phyloP scores from a whole-genome alignment of 2,329 filamentous ascomycete genomes.

The Diaporthe helianthi region DNA sequence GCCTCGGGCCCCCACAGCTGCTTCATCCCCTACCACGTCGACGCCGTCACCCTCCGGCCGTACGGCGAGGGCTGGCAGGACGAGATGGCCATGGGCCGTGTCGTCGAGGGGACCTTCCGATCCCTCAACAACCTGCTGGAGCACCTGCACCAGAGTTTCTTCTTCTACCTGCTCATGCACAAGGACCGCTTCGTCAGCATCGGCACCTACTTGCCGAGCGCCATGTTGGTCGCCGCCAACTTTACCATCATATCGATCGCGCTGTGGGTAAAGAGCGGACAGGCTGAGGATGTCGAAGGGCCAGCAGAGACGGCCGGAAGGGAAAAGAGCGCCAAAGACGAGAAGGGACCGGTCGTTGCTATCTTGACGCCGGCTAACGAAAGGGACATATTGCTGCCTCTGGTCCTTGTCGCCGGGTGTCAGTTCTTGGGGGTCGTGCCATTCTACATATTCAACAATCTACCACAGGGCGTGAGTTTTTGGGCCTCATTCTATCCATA shows the following conservation, averaged over 20 bases:
- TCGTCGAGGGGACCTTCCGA: constrained; percentile 88
- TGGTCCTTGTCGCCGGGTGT: constrained; percentile 73
- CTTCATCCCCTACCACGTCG: constrained; percentile 97
- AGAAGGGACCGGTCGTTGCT: constrained; percentile 40
- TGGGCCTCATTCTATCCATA: background rate
- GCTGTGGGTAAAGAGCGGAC: constrained; percentile 90
- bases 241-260: constrained; percentile 96
- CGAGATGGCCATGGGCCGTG: constrained; percentile 92
- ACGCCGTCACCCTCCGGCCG: constrained; percentile 91
- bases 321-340: constrained; percentile 40
- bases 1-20: constrained; percentile 91
- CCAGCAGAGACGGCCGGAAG: constrained; percentile 45
- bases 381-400: constrained; percentile 74
- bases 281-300: constrained; percentile 30
- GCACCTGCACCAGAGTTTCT: constrained; percentile 98
- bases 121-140: constrained; percentile 96
- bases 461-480: constrained; percentile 67
- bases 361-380: constrained; percentile 50
- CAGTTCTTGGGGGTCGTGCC: constrained; percentile 83
- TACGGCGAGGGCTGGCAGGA: constrained; percentile 95
- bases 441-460: constrained; percentile 84
- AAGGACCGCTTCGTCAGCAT: constrained; percentile 95
- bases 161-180: constrained; percentile 96
- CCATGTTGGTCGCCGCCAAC: constrained; percentile 94
- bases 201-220: constrained; percentile 93